Evolutionary conservation across 257 asterid species (phyloP).

Genomic region (Solanum etuberosum): DNA sequence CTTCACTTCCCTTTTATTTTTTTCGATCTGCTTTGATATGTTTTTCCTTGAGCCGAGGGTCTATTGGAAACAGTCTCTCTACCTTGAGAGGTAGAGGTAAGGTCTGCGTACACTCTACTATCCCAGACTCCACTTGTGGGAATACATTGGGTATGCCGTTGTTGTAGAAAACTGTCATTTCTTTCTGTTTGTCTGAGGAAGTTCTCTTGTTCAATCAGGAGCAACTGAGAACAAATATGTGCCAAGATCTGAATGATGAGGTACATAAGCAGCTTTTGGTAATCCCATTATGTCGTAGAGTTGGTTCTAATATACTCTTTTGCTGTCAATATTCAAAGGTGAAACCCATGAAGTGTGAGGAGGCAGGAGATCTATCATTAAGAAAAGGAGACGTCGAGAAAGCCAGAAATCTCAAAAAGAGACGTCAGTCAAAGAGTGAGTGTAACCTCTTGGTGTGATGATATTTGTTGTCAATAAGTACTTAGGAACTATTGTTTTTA

Average conservation of each 20-base stretch:
- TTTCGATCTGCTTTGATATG: background rate
- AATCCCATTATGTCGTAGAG: background rate
- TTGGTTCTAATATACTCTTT: background rate
- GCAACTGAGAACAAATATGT: background rate
- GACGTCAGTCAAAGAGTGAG: slow-evolving; percentile 34
- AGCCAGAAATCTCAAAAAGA: slow-evolving; percentile 15
- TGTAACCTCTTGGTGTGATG: background rate
- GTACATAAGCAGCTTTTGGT: slow-evolving; percentile 17
- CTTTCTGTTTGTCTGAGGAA: background rate
- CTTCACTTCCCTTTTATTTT: background rate
- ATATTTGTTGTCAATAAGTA: background rate
- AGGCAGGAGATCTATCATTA: slow-evolving; percentile 10
- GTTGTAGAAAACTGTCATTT: background rate
- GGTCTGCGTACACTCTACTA: background rate
- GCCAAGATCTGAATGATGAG: slow-evolving; percentile 24
- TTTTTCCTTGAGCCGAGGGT: background rate
- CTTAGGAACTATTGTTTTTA: background rate
- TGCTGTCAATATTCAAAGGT: slow-evolving; percentile 11
- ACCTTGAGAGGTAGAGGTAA: background rate
- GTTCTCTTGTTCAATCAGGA: slow-evolving; percentile 20
- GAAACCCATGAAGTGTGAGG: slow-evolving; percentile 8
- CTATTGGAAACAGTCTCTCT: background rate
- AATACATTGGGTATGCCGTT: background rate
- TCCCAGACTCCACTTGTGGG: background rate
- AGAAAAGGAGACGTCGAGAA: slow-evolving; percentile 18